These are phyloP conservation scores for Cryphonectria nitschkei DNA, from an alignment of 2,329 filamentous ascomycete species.

Conservation along the genomic window DNA sequence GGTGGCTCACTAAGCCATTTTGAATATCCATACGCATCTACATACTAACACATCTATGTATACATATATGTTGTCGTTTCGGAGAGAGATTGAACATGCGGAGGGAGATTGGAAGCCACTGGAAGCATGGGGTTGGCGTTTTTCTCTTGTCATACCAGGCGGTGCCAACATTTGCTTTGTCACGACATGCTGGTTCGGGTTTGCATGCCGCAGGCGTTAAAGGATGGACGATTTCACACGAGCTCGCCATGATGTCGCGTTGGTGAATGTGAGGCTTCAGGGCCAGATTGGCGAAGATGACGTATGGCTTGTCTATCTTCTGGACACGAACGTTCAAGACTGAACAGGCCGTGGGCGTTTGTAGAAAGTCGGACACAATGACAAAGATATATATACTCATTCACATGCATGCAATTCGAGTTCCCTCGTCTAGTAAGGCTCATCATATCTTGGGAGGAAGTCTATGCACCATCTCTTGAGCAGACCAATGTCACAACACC, in stretches of 20 bases:
- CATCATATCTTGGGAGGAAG: background rate
- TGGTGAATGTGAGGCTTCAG: background rate
- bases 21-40: background rate
- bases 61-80: background rate
- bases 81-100: background rate
- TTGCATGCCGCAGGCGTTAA: slow-evolving; percentile 2
- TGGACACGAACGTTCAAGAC: background rate
- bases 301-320: background rate
- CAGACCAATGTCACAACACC: background rate
- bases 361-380: background rate
- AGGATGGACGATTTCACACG: background rate
- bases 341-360: background rate
- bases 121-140: slow-evolving; percentile 17
- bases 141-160: background rate
- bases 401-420: background rate
- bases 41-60: background rate
- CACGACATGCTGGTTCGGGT: background rate
- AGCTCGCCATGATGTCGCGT: background rate
- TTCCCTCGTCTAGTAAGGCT: background rate
- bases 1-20: slow-evolving; percentile 56
- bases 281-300: background rate
- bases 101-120: background rate
- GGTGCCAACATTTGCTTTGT: background rate
- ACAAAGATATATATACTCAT: background rate
- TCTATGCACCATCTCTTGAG: background rate